phyloP scores from a whole-genome alignment of 345 rosid genomes.

The Pelargonium nanum region DNA sequence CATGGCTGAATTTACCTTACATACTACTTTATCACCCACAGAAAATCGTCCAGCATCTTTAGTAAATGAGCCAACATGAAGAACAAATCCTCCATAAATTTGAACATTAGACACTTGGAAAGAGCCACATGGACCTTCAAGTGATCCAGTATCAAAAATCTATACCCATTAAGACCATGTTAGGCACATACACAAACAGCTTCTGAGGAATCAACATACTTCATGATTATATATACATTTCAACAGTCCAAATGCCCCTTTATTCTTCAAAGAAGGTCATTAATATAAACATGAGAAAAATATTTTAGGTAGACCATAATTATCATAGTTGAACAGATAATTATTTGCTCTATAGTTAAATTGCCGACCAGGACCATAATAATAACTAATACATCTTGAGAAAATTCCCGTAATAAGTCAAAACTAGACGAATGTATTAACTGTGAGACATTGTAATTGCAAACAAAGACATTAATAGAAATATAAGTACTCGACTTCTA shows the following conservation, averaged over 20 bases:
- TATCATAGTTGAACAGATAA: too few species aligned
- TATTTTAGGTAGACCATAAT: too few species aligned
- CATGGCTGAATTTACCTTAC: constrained; percentile 48
- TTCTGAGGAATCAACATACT: background rate
- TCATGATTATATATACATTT: too few species aligned
- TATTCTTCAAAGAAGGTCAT: background rate
- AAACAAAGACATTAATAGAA: too few species aligned
- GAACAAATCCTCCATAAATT: constrained; percentile 80
- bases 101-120: constrained; percentile 80
- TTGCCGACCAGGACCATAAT: too few species aligned
- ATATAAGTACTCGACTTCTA: too few species aligned
- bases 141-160: constrained; percentile 73
- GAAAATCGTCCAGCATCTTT: constrained; percentile 32
- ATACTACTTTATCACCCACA: constrained; percentile 62
- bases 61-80: constrained; percentile 67
- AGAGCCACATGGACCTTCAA: constrained; percentile 68
- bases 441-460: too few species aligned
- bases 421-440: too few species aligned
- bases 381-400: too few species aligned
- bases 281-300: too few species aligned
- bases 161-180: constrained; percentile 10
- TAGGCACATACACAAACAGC: background rate
- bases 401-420: too few species aligned
- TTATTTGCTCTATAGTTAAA: too few species aligned
- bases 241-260: background rate